Evolutionary conservation across 768 basidiomycete genomes (phyloP).

Genomic region (Tricholoma bakamatsutake): DNA sequence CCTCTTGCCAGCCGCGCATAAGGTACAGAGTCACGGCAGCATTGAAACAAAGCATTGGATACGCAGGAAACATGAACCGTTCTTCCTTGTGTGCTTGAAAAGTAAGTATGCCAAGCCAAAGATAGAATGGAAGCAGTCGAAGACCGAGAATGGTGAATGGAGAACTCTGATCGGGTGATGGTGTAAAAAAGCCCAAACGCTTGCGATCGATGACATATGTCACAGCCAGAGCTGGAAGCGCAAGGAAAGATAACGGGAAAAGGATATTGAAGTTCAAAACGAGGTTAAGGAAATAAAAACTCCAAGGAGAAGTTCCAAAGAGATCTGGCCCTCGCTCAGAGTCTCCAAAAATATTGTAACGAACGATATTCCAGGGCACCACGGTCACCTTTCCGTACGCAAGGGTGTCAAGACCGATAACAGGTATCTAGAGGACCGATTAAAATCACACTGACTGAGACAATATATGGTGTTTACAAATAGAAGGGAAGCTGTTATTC

Average conservation of each 20-base stretch:
- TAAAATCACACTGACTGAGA: background rate
- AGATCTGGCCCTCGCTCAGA: conserved; percentile 79
- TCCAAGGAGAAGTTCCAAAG: conserved; percentile 87
- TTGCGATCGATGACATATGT: conserved; percentile 73
- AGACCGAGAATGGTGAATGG: conserved; percentile 74
- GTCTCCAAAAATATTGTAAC: conserved; percentile 88
- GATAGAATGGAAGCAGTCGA: conserved; percentile 81
- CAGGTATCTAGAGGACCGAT: conserved; percentile 59
- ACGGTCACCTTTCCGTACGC: conserved; percentile 77
- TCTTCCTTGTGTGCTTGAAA: conserved; percentile 95
- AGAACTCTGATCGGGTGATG: conserved; percentile 58
- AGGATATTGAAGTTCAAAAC: conserved; percentile 92
- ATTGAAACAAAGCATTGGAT: conserved; percentile 89
- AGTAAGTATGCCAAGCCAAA: conserved; percentile 83
- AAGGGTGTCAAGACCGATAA: conserved; percentile 75
- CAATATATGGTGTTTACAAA: conserved; percentile 41
- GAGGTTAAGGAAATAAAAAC: conserved; percentile 85
- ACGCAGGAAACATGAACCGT: conserved; percentile 95
- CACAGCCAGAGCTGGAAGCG: conserved; percentile 71
- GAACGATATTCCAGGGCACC: conserved; percentile 90
- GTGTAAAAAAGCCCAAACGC: conserved; percentile 55
- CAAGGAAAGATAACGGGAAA: conserved; percentile 71
- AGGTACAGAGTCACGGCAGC: conserved; percentile 87
- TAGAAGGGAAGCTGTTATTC: conserved; percentile 50
- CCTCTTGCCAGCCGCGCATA: conserved; percentile 82